Conservation (phyloP, 768 basidiomycete genomes). For the Polyporus arcularius region DNA sequence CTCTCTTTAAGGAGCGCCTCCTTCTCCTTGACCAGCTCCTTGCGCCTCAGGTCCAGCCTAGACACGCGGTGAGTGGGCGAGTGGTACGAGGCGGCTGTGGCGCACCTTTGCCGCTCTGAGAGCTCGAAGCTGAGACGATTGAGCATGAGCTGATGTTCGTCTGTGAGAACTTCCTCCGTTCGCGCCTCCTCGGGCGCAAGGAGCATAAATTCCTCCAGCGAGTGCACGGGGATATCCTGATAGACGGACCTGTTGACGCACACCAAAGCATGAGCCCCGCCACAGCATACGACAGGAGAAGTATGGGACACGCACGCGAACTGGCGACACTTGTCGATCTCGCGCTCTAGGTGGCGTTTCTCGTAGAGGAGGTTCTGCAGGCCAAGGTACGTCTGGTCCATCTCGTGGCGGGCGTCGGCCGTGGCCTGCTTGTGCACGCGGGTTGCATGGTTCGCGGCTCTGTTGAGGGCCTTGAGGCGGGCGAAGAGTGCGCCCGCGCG, state of each 20-base stretch:
- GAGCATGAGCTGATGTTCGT: conserved; percentile 85
- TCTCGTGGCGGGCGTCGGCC: conserved; percentile 75
- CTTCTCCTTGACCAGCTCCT: conserved; percentile 67
- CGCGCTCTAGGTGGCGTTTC: conserved; percentile 85
- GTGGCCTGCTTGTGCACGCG: conserved; percentile 74
- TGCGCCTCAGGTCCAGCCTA: conserved; percentile 72
- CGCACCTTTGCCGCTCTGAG: conserved; percentile 82
- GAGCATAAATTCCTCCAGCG: conserved; percentile 63
- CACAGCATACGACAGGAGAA: background rate
- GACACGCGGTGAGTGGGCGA: conserved; percentile 7
- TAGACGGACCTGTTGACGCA: conserved; percentile 67
- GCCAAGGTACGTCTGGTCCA: conserved; percentile 87
- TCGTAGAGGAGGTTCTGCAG: conserved; percentile 89
- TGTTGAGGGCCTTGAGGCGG: conserved; percentile 77
- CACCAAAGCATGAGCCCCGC: background rate
- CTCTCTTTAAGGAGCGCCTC: conserved; percentile 82
- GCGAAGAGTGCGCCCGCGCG: conserved; percentile 77
- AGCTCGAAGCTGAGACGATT: conserved; percentile 87
- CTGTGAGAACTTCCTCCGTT: conserved; percentile 57
- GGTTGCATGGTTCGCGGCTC: conserved; percentile 69
- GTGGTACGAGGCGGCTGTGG: conserved; percentile 12
- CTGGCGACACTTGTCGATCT: conserved; percentile 91
- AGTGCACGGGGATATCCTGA: conserved; percentile 81
- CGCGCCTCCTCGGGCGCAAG: conserved; percentile 72
- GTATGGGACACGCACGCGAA: conserved; percentile 67